Conservation (phyloP, 108 stramenopile genomes). For the Cyclotella baltica region DNA sequence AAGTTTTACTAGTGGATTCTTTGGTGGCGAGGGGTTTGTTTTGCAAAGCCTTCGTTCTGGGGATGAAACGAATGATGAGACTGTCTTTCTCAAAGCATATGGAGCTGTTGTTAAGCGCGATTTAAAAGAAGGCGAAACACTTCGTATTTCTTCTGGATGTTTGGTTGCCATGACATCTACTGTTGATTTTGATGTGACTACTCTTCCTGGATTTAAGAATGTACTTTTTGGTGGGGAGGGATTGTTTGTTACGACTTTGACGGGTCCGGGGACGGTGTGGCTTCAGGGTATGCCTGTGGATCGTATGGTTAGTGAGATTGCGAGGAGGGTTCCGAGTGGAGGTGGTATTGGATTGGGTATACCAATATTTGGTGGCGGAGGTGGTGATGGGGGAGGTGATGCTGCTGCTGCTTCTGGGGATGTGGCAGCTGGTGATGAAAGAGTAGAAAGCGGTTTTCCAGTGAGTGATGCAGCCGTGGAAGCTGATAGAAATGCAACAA, state of each 20-base stretch:
- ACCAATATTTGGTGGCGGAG: conserved; percentile 70
- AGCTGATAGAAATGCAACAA: conserved; percentile 77
- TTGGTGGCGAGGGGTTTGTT: conserved; percentile 94
- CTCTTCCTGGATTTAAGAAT: conserved; percentile 88
- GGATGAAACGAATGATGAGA: conserved; percentile 42
- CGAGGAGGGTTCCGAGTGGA: conserved; percentile 83
- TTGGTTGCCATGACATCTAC: conserved; percentile 83
- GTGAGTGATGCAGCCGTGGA: conserved; percentile 57
- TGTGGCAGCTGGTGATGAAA: conserved; percentile 28
- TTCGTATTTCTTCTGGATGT: conserved; percentile 87
- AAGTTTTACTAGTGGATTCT: conserved; percentile 83
- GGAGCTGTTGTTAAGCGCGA: conserved; percentile 87
- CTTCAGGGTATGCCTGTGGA: conserved; percentile 86
- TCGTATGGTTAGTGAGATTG: conserved; percentile 89
- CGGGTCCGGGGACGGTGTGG: conserved; percentile 91
- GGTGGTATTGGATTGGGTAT: conserved; percentile 81
- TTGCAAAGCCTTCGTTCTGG: conserved; percentile 80
- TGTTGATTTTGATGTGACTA: conserved; percentile 88
- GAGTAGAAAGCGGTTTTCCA: conserved; percentile 33
- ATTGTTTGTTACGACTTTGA: conserved; percentile 91
- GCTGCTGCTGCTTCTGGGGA: conserved; percentile 20
- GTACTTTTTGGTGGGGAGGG: conserved; percentile 93
- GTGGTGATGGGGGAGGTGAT: conserved; percentile 39
- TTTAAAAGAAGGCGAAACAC: conserved; percentile 72
- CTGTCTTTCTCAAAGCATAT: conserved; percentile 90